Percentiles rank a stretch among this genome's conserved stretches.
These are phyloP conservation scores for Venturia aucupariae DNA, from an alignment of 2,329 filamentous ascomycete species.

Conservation along the genomic window DNA sequence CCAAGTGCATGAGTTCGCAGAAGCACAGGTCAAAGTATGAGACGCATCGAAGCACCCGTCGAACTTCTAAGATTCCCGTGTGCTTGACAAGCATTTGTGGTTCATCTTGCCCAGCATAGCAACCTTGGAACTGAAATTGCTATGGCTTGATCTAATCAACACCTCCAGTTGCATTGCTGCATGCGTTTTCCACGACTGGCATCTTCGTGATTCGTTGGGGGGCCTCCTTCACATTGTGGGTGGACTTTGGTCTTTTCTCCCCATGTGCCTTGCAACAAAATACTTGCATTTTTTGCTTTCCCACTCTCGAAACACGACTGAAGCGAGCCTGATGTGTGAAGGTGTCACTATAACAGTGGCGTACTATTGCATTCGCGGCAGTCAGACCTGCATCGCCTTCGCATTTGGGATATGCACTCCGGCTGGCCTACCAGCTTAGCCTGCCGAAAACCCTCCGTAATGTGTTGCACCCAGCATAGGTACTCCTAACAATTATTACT, in stretches of 20 bases:
- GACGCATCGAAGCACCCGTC: not conserved
- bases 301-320: constrained; percentile 1
- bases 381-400: not conserved
- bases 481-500: not conserved
- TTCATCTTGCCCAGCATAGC: not conserved
- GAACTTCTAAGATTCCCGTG: not conserved
- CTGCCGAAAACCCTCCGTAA: not conserved
- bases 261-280: not conserved
- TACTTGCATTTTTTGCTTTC: not conserved
- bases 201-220: not conserved
- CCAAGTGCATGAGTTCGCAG: not conserved
- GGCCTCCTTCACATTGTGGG: not conserved
- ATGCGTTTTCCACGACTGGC: not conserved
- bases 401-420: not conserved
- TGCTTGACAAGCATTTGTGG: not conserved
- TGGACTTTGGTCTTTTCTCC: not conserved
- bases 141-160: no score
- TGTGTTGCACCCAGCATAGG: not conserved
- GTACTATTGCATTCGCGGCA: constrained; percentile 10
- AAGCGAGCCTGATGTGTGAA: not conserved
- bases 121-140: not conserved
- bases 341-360: constrained; percentile 11
- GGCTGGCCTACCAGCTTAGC: not conserved
- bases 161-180: no score
- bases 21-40: not conserved